Base-by-base conservation (phyloP, 2,329 filamentous ascomycete genomes). In the Claviceps citrina region DNA sequence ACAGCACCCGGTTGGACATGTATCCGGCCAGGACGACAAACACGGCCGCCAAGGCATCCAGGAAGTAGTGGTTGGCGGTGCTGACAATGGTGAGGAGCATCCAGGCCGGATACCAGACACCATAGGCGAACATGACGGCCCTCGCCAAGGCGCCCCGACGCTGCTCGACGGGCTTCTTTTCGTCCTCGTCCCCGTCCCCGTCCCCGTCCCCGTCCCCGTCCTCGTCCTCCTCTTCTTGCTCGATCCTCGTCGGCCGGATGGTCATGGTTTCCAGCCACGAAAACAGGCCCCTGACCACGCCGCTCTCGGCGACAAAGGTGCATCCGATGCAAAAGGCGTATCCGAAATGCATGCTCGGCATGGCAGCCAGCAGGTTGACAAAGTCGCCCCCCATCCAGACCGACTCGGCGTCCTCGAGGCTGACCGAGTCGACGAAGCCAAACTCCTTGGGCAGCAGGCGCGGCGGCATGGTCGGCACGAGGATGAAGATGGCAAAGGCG, bases 41-140 rank as follows among this genome's bases (percentile, higher is more conserved):
- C 2, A 70, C 66, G 0, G 77, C 77, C 1, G 73, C 76, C 9
- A 78, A 64, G 0, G 77, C 77, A 54, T 82, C 77, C 12, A 81
- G 62, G 25, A 81, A 68, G 52, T 81, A 68, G 46, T 67, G 74
- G 50, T 78, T 78, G 32, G 71, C 73, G 0, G 73, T 77, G 13
- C 71, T 70, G 25, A 78, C 66, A 47, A 78, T 78, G 18, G 66
- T 67, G 5, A 67, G 58, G 34, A 76, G 52, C 43, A 74, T 70
- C 51, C 68, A 64, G 8, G 56, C 48, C 7, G 70, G 70, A 49
- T 75, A 75, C 42, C 59, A 60, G 28, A 73, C 40, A n/a, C 70
- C 69, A 10, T 69, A 43, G 13, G 39, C 45, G 38, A 52, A 52
- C 47, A 53, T 50, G 46, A 31, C 20, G 9, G 34, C 38, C 9